Percentiles rank a stretch among this genome's conserved stretches.
These are phyloP conservation scores for Paxillus ammoniavirescens DNA, from an alignment of 768 basidiomycete species.

Conservation along the genomic window DNA sequence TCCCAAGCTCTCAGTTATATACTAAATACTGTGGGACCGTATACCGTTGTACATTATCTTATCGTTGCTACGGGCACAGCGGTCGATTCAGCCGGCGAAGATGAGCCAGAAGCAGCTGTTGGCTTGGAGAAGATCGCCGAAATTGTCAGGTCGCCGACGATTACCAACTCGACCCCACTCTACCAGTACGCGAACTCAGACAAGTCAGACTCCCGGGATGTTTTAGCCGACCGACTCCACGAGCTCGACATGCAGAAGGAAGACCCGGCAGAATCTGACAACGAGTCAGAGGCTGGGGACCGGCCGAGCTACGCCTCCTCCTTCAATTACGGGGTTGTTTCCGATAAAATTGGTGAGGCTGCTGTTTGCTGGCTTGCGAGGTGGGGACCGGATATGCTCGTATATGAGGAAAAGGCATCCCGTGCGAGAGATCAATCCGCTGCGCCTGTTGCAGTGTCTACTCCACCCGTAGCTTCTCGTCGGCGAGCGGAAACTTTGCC, in stretches of 20 bases:
- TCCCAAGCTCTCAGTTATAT: constrained; percentile 73
- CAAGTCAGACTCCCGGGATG: constrained; percentile 16
- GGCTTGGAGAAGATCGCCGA: constrained; percentile 70
- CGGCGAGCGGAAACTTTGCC: constrained; percentile 32
- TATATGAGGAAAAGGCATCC: constrained; percentile 48
- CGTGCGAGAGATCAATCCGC: constrained; percentile 13
- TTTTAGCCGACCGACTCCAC: constrained; percentile 30
- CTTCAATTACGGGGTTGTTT: constrained; percentile 83
- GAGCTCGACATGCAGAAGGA: constrained; percentile 36
- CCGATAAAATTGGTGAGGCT: constrained; percentile 90
- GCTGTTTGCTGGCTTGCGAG: constrained; percentile 83
- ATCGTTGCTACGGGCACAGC: constrained; percentile 77
- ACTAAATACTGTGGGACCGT: constrained; percentile 73
- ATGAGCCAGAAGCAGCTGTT: constrained; percentile 59
- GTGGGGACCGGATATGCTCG: constrained; percentile 83
- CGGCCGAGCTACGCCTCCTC: constrained; percentile 29
- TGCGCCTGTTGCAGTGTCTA: constrained; percentile 14
- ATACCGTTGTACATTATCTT: constrained; percentile 74
- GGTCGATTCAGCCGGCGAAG: constrained; percentile 41
- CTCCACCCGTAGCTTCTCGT: constrained; percentile 16
- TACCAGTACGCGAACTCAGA: background rate
- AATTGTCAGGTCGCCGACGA: constrained; percentile 37
- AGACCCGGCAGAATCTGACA: constrained; percentile 34
- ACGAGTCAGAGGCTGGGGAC: constrained; percentile 24
- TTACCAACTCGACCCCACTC: constrained; percentile 3